phyloP scores from a whole-genome alignment of 257 asterid genomes.

The Przewalskia tangutica region DNA sequence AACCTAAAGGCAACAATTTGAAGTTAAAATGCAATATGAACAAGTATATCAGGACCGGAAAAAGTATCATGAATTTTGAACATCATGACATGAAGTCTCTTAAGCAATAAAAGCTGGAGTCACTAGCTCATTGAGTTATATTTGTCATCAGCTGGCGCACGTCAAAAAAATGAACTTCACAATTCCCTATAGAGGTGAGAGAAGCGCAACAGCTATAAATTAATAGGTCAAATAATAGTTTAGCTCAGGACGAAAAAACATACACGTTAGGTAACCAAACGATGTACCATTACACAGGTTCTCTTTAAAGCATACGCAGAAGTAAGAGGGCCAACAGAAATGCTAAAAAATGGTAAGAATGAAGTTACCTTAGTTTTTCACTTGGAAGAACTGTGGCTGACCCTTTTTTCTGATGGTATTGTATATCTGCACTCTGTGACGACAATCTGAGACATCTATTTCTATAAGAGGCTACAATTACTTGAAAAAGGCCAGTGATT shows the following conservation, averaged over 20 bases:
- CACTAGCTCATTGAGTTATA: background rate
- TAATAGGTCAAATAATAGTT: background rate
- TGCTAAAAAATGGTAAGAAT: background rate
- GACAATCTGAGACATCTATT: slow-evolving; percentile 27
- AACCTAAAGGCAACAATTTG: slow-evolving; percentile 27
- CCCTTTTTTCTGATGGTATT: slow-evolving; percentile 30
- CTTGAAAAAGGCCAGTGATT: slow-evolving; percentile 41
- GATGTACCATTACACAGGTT: background rate
- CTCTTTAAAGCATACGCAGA: background rate
- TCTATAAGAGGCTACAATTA: slow-evolving; percentile 41
- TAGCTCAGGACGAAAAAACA: background rate
- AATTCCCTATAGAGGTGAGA: background rate
- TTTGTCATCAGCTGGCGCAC: background rate
- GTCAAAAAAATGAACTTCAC: background rate
- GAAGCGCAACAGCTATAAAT: background rate
- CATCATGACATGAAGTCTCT: background rate
- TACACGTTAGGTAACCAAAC: background rate
- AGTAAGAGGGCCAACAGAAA: background rate
- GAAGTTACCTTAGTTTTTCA: slow-evolving; percentile 37
- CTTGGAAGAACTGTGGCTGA: slow-evolving; percentile 35
- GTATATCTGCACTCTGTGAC: background rate
- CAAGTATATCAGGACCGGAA: background rate
- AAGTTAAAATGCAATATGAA: background rate
- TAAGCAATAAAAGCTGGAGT: background rate
- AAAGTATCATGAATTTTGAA: background rate